Conservation (phyloP, 495 filamentous ascomycete genomes). For the Xanthoparmelia taractica region DNA sequence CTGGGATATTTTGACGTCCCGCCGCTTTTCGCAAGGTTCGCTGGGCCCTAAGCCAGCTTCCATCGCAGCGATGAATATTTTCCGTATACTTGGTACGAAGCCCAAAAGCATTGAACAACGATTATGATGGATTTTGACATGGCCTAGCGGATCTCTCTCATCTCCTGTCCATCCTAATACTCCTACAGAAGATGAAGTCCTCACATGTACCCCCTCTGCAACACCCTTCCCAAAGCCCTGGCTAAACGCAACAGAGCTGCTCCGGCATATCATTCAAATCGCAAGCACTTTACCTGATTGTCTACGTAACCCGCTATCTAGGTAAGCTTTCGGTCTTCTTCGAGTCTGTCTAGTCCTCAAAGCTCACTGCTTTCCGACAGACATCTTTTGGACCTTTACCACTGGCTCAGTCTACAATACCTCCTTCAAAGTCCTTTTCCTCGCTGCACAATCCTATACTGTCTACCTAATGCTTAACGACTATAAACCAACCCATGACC, state of each 20-base stretch:
- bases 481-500: slow-evolving; percentile 93
- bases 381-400: slow-evolving; percentile 81
- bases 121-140: slow-evolving; percentile 19
- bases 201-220: slow-evolving; percentile 55
- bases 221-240: background rate
- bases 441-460: slow-evolving; percentile 79
- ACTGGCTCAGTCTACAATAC: slow-evolving; percentile 73
- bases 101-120: slow-evolving; percentile 5
- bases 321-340: slow-evolving; percentile 41
- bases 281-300: slow-evolving; percentile 84
- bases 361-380: slow-evolving; percentile 35
- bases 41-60: slow-evolving; percentile 5
- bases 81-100: slow-evolving; percentile 66
- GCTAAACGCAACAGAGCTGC: slow-evolving; percentile 60
- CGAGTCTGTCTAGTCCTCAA: background rate
- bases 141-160: slow-evolving; percentile 83
- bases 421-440: slow-evolving; percentile 92
- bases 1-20: background rate
- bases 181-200: slow-evolving; percentile 90
- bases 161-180: slow-evolving; percentile 85
- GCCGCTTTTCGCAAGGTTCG: background rate
- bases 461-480: slow-evolving; percentile 94
- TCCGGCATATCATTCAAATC: slow-evolving; percentile 97
- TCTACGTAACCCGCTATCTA: slow-evolving; percentile 88
- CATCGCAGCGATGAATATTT: slow-evolving; percentile 69